These are phyloP conservation scores for Xylariaceae sp. DNA, from an alignment of 2,329 filamentous ascomycete genomes.

Conservation along the genomic window DNA sequence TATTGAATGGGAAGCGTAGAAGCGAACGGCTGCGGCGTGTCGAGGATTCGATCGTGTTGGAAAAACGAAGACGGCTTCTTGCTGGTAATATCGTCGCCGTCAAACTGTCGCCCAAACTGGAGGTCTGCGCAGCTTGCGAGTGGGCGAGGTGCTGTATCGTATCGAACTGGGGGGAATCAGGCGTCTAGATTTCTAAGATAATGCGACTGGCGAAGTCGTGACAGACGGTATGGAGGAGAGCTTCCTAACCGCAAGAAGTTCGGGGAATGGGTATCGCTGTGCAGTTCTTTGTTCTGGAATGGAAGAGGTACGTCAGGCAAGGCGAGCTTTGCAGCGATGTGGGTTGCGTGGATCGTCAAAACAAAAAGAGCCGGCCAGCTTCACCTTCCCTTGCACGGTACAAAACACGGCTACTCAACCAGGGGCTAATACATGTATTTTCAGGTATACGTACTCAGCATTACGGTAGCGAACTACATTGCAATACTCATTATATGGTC, in stretches of 20 bases:
- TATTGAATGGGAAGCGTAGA: neutral
- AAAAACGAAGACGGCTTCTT: neutral
- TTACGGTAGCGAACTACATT: too few relatives aligned
- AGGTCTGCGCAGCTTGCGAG: neutral
- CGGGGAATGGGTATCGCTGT: neutral
- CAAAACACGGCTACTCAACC: neutral
- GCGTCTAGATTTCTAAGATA: neutral
- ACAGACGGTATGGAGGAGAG: neutral
- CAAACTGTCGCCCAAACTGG: neutral
- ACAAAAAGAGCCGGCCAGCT: slow-evolving; percentile 12
- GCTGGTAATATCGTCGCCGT: neutral
- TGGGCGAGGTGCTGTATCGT: neutral
- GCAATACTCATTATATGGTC: too few relatives aligned
- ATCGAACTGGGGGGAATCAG: neutral
- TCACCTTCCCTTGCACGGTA: neutral
- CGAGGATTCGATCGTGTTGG: neutral
- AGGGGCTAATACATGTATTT: neutral
- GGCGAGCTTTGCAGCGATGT: slow-evolving; percentile 2
- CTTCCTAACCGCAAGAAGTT: neutral
- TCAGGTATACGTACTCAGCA: neutral
- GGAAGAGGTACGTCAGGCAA: neutral
- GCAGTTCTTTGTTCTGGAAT: slow-evolving; percentile 4
- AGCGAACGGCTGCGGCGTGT: neutral
- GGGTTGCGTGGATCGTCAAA: slow-evolving; percentile 12
- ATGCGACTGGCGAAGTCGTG: neutral